These are phyloP conservation scores for Cucurbita ficifolia DNA, from an alignment of 306 rosid genomes.

Conservation along the genomic window DNA sequence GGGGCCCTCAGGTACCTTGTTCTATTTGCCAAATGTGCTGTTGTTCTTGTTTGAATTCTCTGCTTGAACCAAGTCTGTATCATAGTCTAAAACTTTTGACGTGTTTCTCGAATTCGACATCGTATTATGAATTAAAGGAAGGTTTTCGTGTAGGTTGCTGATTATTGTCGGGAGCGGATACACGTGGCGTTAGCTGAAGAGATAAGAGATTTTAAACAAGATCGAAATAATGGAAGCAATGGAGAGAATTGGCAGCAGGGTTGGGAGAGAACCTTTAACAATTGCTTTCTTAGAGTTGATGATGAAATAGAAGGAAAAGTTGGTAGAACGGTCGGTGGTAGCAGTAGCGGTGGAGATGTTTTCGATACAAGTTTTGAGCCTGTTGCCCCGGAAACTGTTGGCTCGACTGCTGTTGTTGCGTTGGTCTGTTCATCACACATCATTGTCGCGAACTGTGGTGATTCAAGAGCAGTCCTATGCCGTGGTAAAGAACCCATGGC, in stretches of 20 bases:
- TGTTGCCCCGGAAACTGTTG: slow-evolving; percentile 44
- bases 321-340: slow-evolving; percentile 3
- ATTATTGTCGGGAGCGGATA: slow-evolving; percentile 35
- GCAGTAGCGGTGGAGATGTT: slow-evolving; percentile 9
- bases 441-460: slow-evolving; percentile 49
- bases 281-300: slow-evolving; percentile 35
- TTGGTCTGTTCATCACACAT: slow-evolving; percentile 40
- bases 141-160: slow-evolving; percentile 32
- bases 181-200: slow-evolving; percentile 42
- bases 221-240: slow-evolving; percentile 10
- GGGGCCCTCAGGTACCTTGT: slow-evolving; percentile 41
- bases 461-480: slow-evolving; percentile 44
- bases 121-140: slow-evolving; percentile 5
- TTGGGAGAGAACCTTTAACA: slow-evolving; percentile 34
- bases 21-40: not conserved
- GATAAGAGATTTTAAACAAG: slow-evolving; percentile 15
- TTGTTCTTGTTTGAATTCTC: not conserved
- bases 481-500: slow-evolving; percentile 45
- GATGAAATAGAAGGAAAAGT: slow-evolving; percentile 37
- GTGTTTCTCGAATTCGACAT: not conserved
- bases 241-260: slow-evolving; percentile 18
- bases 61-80: not conserved
- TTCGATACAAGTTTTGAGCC: slow-evolving; percentile 14
- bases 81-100: not conserved
- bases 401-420: slow-evolving; percentile 47